A percentile compares a stretch with the other conserved stretches of the same genome.
phyloP scores from a whole-genome alignment of 306 rosid species.

The Quercus gilva region DNA sequence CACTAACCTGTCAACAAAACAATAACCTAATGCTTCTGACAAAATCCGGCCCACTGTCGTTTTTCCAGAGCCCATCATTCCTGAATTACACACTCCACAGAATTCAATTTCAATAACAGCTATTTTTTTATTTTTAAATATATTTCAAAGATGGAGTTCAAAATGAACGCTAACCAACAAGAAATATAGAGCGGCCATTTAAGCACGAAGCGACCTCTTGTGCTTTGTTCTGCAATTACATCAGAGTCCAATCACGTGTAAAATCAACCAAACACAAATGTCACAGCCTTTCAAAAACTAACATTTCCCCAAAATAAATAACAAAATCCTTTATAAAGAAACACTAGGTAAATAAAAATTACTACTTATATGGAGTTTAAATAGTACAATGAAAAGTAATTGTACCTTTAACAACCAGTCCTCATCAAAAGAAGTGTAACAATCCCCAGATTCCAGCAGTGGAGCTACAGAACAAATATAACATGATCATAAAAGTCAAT shows the following conservation, averaged over 20 bases:
- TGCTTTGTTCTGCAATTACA: constrained; percentile 2
- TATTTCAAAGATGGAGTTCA: background rate
- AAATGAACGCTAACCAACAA: background rate
- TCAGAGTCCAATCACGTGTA: background rate
- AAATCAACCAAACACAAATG: background rate
- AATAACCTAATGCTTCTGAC: constrained; percentile 18
- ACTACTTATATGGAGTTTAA: background rate
- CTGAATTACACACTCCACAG: background rate
- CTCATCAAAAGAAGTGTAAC: background rate
- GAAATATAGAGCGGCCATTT: constrained; percentile 11
- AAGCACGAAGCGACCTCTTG: constrained; percentile 8
- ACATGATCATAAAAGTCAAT: background rate
- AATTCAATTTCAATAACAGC: background rate
- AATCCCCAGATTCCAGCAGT: background rate
- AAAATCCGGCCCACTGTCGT: constrained; percentile 13
- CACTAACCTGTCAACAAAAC: constrained; percentile 13
- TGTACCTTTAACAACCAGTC: constrained; percentile 7
- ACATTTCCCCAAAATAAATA: too few relatives aligned
- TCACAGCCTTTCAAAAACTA: too few relatives aligned
- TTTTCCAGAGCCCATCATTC: constrained; percentile 21
- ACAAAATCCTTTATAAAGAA: too few relatives aligned
- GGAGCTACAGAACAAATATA: background rate
- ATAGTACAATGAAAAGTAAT: background rate
- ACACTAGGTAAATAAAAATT: background rate
- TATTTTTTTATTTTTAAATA: too few relatives aligned